Base-by-base conservation (phyloP, 208 protist species). In the Entamoeba invadens region DNA sequence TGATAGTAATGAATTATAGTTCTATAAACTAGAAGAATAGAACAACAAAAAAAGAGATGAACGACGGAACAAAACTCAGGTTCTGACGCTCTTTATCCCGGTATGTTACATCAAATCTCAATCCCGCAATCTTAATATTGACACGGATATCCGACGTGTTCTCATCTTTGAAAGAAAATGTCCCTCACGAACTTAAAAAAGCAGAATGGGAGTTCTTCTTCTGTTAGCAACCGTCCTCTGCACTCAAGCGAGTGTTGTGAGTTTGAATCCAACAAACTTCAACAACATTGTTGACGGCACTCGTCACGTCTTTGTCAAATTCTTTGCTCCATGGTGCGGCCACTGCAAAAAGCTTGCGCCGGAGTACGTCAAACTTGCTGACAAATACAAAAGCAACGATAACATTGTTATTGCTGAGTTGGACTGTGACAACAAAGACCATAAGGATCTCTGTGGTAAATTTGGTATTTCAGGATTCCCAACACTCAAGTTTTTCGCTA, bases 241-340 rank as follows among this genome's bases (percentile, higher is more conserved):
- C 31, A 25, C 50, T 68, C 31, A 14, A n/a, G 50, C 50, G 16
- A 68, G 1, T 68, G 50, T 68, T 68, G 50, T 68, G 16, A n/a
- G 21, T n/a, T 8, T 68, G 4, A 68, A 25, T 5, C 16, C 50
- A n/a, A 25, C 50, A n/a, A 68, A 1, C 3, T 68, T 68, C 31
- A 68, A 68, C 31, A 25, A 68, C 1, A 8, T 1, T 68, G 50
- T 68, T 5, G 1, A 68, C 3, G 50, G 50, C 16, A 25, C 16
- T n/a, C 16, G 31, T n/a, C 50, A 14, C 16, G 50, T 68, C 31
- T 68, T 93, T 44, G 92, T 93, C 0, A 91, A 77, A 45, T 93
- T 93, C 38, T 93, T 91, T 93, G 92, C 92, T 45, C 92, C 92
- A 45, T 93, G 92, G 92, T 93, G 92, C 45, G 92, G 92, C 25